Percentiles rank a stretch among this genome's conserved stretches.
Evolutionary conservation across 1,284 basidiomycete species (phyloP).

Genomic region (Tylopilus sp.): DNA sequence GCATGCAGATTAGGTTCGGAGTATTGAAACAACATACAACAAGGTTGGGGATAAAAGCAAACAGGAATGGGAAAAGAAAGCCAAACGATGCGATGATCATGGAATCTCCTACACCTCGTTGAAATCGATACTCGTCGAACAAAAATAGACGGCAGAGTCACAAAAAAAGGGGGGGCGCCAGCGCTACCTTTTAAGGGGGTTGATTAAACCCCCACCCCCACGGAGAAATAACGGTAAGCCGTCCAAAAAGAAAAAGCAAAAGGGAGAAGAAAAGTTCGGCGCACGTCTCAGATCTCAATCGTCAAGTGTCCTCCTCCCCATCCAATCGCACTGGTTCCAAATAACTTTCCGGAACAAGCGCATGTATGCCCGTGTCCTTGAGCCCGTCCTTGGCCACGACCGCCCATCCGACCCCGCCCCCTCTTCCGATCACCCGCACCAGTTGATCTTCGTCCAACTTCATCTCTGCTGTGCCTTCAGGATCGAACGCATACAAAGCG

Average conservation of each 20-base stretch:
- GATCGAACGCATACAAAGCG: slow-evolving; percentile 66
- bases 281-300: slow-evolving; percentile 1
- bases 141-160: background rate
- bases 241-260: background rate
- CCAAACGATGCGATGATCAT: background rate
- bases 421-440: slow-evolving; percentile 62
- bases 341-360: slow-evolving; percentile 67
- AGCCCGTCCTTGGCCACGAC: slow-evolving; percentile 47
- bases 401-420: slow-evolving; percentile 74
- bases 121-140: background rate
- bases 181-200: slow-evolving; percentile 7
- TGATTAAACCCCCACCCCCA: background rate
- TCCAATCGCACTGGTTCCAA: slow-evolving; percentile 48
- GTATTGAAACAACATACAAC: background rate
- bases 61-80: background rate
- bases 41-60: background rate
- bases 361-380: slow-evolving; percentile 44
- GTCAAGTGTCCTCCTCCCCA: slow-evolving; percentile 22
- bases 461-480: slow-evolving; percentile 76
- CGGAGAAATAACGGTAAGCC: background rate
- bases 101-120: background rate
- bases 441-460: slow-evolving; percentile 66
- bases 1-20: background rate
- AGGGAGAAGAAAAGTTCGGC: background rate
- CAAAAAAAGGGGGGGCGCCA: slow-evolving; percentile 8